Base-by-base conservation (phyloP, 129 eudicot species). In the Arctium minus region DNA sequence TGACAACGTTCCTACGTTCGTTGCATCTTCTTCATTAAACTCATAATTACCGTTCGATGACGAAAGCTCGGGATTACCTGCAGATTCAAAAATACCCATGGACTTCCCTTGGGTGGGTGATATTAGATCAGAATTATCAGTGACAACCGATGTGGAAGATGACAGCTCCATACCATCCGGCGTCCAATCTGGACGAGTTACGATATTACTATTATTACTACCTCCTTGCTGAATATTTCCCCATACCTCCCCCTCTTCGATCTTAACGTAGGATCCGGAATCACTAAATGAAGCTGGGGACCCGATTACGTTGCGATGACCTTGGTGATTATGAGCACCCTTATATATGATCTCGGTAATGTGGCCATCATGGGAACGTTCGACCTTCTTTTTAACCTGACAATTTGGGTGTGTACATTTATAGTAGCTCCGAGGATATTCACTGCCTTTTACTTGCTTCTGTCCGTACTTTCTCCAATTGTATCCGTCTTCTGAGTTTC, bases 381-480 rank as follows among this genome's bases (percentile, higher is more conserved):
- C 97, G 2, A 93, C 93, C 82, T 88, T 93, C 85, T 93, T 93
- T 90, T 83, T 93, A n/a, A 93, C 96, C 36, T 79, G 91, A 79
- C 97, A 93, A 85, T 84, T 88, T 60, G 90, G 88, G 73, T 89
- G 86, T 2, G 91, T 92, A 62, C 97, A 92, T 87, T 90, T 92
- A 81, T 85, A 92, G 37, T 93, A 93, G 80, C 97, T 93, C n/a
- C 97, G 84, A 33, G 97, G 97, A 80, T 76, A 91, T 77, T 93
- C 96, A 74, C 96, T 93, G 33, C 96, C 97, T 79, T 93, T 93
- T 3, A 93, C 97, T 48, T 93, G 97, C 60, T 93, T 93, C 27
- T 93, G 96, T 15, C 97, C 97, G 71, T 93, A 93, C 72, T 93
- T 93, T 86, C 97, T 89, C 98, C 98, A 91, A 56, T 87, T 88